Evolutionary conservation across 345 rosid species (phyloP).

Genomic region (Boechera retrofracta): DNA sequence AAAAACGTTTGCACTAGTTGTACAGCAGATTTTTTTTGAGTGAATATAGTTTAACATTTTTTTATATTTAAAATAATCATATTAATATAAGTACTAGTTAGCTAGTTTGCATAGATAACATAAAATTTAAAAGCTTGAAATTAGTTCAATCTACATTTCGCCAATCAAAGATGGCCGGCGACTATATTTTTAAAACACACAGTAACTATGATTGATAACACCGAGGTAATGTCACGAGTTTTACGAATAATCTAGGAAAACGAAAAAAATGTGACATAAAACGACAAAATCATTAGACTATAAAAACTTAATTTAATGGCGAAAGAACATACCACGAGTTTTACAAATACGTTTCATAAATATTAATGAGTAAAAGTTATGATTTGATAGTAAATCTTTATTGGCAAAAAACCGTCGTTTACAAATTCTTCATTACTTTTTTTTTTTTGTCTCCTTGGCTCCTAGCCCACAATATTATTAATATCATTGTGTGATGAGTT

Average conservation of each 20-base stretch:
- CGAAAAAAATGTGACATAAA: neutral
- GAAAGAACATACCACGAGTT: no score
- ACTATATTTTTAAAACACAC: neutral
- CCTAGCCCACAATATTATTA: neutral
- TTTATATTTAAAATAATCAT: no score
- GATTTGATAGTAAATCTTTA: no score
- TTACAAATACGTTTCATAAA: neutral
- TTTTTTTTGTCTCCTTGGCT: no score
- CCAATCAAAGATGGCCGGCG: neutral
- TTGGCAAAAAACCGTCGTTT: neutral
- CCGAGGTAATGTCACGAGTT: slow-evolving; percentile 2
- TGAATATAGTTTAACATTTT: no score
- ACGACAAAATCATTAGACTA: neutral
- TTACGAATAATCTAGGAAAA: neutral
- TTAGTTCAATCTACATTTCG: neutral
- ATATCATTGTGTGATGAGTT: neutral
- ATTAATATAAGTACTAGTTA: no score
- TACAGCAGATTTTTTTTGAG: no score
- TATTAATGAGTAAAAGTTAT: neutral
- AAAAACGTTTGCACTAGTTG: no score
- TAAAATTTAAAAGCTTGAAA: neutral
- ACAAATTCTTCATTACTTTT: no score
- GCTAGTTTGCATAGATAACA: neutral
- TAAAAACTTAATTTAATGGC: neutral
- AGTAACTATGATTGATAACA: slow-evolving; percentile 3